Base-by-base conservation (phyloP, 805 yeast species). In the Vanderwaltozyma tropicalis region DNA sequence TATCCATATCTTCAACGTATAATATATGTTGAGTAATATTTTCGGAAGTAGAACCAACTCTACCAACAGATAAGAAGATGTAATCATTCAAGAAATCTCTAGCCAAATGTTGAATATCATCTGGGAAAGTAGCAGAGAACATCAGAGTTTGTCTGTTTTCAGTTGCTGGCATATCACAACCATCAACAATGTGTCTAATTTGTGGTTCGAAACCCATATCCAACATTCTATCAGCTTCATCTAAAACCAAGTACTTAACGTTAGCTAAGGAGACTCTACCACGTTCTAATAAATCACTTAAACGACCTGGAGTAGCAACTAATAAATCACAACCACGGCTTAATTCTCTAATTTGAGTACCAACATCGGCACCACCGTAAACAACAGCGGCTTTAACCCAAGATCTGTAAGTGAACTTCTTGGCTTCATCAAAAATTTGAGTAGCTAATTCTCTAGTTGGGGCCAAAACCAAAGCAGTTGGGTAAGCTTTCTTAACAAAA, bases 121-220 rank as follows among this genome's bases (percentile, higher is more conserved):
- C 77, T 50, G 99, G 98, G 94, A 92, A 92, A 47, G 99, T 92
- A 53, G 98, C 99, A 28, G 96, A 85, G 69, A 92, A 92, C 95
- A 92, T 85, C 57, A 92, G 77, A 28, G 99, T 92, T 71, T 92
- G 98, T 71, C 99, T 82, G 55, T 81, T 74, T 43, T 74, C 69
- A 40, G 84, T 94, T 48, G 71, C 78, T 45, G 99, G 96, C 98
- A 92, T 92, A 64, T 87, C 97, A 72, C 94, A 88, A 50, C 83
- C 94, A 67, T 89, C 94, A 45, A 92, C 98, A 59, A 92, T 89
- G 64, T 87, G 83, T 76, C 98, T 85, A 62, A 92, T 92, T 74
- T 92, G 98, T 49, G 96, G 96, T 72, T 92, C 98, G 71, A 92
- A 92, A 76, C 98, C 98, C 97, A 92, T 92, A 78, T 92, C 98